A percentile compares a stretch with the other conserved stretches of the same genome.
Conservation (phyloP, 2,329 filamentous ascomycete species). For the Chlorencoelia australis region DNA sequence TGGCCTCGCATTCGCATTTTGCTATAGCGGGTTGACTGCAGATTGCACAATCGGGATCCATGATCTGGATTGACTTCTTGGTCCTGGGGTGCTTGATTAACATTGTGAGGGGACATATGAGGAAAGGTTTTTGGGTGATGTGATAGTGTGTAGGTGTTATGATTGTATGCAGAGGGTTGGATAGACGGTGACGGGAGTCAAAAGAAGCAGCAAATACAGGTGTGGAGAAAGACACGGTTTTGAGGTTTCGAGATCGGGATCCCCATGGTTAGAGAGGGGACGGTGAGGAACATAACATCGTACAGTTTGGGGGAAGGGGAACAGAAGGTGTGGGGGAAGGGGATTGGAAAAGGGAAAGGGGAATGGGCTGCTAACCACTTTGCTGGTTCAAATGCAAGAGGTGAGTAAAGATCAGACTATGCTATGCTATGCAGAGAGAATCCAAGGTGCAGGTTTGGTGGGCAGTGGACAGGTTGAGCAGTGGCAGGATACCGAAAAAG, state of each 20-base stretch:
- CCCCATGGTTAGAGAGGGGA: slow-evolving; percentile 3
- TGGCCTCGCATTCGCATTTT: slow-evolving; percentile 56
- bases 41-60: slow-evolving; percentile 62
- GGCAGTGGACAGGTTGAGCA: too few relatives aligned
- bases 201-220: too few relatives aligned
- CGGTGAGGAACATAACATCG: too few relatives aligned
- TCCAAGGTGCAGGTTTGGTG: too few relatives aligned
- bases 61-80: slow-evolving; percentile 40
- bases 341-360: neutral
- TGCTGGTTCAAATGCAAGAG: too few relatives aligned
- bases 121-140: slow-evolving; percentile 1
- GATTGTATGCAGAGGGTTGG: too few relatives aligned
- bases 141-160: neutral
- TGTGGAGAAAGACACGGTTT: too few relatives aligned
- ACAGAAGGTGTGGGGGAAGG: slow-evolving; percentile 1
- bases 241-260: too few relatives aligned
- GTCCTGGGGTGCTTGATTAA: slow-evolving; percentile 23
- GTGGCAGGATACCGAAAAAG: too few relatives aligned
- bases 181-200: neutral
- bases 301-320: neutral
- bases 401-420: too few relatives aligned
- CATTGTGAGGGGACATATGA: slow-evolving; percentile 16
- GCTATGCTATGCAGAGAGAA: too few relatives aligned
- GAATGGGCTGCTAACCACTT: too few relatives aligned
- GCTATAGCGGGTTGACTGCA: slow-evolving; percentile 49